Evolutionary conservation across 2,329 filamentous ascomycete species (phyloP).

Genomic region (Exophiala sideris): DNA sequence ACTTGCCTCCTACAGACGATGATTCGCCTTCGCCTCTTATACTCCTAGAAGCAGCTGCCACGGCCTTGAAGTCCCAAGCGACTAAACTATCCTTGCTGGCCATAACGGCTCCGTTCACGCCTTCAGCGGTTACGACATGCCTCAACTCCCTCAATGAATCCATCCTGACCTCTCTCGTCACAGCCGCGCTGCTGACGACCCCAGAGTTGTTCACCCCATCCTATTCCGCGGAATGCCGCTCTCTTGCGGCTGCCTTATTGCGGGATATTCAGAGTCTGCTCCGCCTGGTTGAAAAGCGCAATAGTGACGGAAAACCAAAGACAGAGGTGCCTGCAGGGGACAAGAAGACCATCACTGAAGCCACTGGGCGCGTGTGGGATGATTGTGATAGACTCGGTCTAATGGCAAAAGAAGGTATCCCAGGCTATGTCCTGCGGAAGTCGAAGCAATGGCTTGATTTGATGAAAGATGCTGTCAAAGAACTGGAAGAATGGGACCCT

Average conservation of each 20-base stretch:
- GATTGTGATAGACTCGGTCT: slow-evolving; percentile 70
- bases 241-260: slow-evolving; percentile 58
- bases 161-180: slow-evolving; percentile 71
- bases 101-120: slow-evolving; percentile 82
- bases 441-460: slow-evolving; percentile 71
- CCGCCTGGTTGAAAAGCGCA: slow-evolving; percentile 53
- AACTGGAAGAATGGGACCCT: slow-evolving; percentile 84
- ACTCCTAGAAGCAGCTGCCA: slow-evolving; percentile 68
- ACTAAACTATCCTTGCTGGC: slow-evolving; percentile 85
- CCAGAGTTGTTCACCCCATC: slow-evolving; percentile 60
- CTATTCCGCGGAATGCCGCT: slow-evolving; percentile 62
- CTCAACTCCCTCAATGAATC: slow-evolving; percentile 68
- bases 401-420: slow-evolving; percentile 65
- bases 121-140: slow-evolving; percentile 68
- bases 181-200: slow-evolving; percentile 64
- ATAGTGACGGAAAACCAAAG: slow-evolving; percentile 26
- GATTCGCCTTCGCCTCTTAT: slow-evolving; percentile 50
- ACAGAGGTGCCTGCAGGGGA: slow-evolving; percentile 31
- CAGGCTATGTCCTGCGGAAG: slow-evolving; percentile 66
- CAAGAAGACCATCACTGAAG: slow-evolving; percentile 57
- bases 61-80: slow-evolving; percentile 73
- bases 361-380: slow-evolving; percentile 78
- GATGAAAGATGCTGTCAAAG: slow-evolving; percentile 76
- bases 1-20: slow-evolving; percentile 5
- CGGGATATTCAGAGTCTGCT: slow-evolving; percentile 62